A percentile compares a stretch with the other conserved stretches of the same genome.
Evolutionary conservation across 768 basidiomycete species (phyloP).

Genomic region (Kockovaella imperatae): DNA sequence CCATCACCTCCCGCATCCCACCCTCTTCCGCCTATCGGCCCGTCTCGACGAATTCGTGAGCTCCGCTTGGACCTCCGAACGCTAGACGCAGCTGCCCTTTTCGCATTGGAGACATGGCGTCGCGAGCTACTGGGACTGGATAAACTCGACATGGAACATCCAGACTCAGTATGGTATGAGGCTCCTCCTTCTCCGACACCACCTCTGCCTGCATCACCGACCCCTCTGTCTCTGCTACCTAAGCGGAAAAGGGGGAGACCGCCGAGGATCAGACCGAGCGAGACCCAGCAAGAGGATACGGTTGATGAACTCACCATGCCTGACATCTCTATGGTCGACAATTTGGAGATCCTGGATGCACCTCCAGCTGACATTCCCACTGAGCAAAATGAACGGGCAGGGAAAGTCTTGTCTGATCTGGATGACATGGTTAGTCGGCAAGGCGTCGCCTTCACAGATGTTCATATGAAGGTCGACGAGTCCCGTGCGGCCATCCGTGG

Average conservation of each 20-base stretch:
- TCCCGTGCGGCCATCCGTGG: too few species aligned
- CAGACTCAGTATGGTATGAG: constrained; percentile 33
- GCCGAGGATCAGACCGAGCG: neutral
- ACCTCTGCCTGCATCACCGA: constrained; percentile 5
- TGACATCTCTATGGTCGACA: too few species aligned
- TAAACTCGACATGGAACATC: constrained; percentile 24
- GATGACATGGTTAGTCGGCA: too few species aligned
- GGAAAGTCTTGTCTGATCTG: too few species aligned
- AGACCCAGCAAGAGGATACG: neutral
- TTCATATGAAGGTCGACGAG: too few species aligned
- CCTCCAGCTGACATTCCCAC: too few species aligned
- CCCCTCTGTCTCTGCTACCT: neutral
- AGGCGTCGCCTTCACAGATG: too few species aligned
- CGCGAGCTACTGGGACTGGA: constrained; percentile 18
- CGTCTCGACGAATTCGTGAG: constrained; percentile 24
- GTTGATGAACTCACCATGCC: too few species aligned
- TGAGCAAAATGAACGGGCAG: too few species aligned
- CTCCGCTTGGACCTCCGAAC: constrained; percentile 28
- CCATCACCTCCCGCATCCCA: constrained; percentile 10
- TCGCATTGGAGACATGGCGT: constrained; percentile 29
- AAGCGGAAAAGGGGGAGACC: constrained; percentile 2
- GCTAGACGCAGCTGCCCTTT: constrained; percentile 29
- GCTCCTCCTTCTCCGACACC: constrained; percentile 8
- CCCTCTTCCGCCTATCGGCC: constrained; percentile 17
- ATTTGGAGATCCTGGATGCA: too few species aligned